A percentile compares a stretch with the other conserved stretches of the same genome.
Conservation (phyloP, 2,329 filamentous ascomycete species). For the Colletotrichum orchidophilum region DNA sequence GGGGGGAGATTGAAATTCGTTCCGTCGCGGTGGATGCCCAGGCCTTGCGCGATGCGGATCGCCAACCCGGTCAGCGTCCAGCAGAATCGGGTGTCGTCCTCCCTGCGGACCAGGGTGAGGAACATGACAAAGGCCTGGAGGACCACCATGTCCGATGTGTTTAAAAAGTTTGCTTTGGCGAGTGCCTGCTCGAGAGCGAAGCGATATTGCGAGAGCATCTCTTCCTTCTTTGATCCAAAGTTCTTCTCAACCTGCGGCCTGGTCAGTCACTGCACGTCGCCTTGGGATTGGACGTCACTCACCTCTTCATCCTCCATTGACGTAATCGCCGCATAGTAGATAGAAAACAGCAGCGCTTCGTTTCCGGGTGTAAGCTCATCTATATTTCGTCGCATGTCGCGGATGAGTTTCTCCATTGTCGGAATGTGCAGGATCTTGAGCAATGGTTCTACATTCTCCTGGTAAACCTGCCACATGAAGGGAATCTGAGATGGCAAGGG, state of each 20-base stretch:
- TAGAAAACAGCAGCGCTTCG: slow-evolving; percentile 71
- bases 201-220: slow-evolving; percentile 58
- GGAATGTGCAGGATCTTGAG: slow-evolving; percentile 78
- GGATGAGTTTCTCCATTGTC: slow-evolving; percentile 68
- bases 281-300: slow-evolving; percentile 4
- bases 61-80: slow-evolving; percentile 69
- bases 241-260: slow-evolving; percentile 45
- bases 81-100: slow-evolving; percentile 62
- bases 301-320: slow-evolving; percentile 71
- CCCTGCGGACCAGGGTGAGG: slow-evolving; percentile 56
- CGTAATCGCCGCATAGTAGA: slow-evolving; percentile 67
- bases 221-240: slow-evolving; percentile 54
- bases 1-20: slow-evolving; percentile 60
- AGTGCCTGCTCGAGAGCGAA: slow-evolving; percentile 66
- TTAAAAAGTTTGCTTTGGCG: slow-evolving; percentile 66
- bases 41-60: slow-evolving; percentile 66
- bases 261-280: not conserved
- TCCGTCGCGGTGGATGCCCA: slow-evolving; percentile 69
- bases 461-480: slow-evolving; percentile 75
- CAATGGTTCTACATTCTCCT: slow-evolving; percentile 78
- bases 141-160: slow-evolving; percentile 64
- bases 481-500: slow-evolving; percentile 72
- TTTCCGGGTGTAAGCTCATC: slow-evolving; percentile 64
- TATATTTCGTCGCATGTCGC: slow-evolving; percentile 67
- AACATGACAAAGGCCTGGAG: slow-evolving; percentile 69